A percentile compares a stretch with the other conserved stretches of the same genome.
Evolutionary conservation across 1,284 basidiomycete genomes (phyloP).

Genomic region (Salmacisia buchloeana): DNA sequence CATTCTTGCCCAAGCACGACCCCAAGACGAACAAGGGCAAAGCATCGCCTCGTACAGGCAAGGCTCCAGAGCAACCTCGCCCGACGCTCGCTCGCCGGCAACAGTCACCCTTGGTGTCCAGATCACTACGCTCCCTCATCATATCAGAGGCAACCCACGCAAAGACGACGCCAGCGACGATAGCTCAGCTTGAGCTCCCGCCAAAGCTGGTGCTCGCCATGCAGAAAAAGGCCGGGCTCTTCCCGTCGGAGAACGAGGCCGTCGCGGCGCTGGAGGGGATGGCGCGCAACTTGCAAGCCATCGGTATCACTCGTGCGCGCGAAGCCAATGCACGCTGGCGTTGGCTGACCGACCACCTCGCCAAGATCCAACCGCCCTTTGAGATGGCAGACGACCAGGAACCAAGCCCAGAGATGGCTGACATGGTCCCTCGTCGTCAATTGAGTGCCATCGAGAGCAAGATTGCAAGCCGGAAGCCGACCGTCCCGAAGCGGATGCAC

Average conservation of each 20-base stretch:
- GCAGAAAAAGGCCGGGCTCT: neutral
- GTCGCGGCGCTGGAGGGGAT: conserved; percentile 7
- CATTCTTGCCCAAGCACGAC: conserved; percentile 10
- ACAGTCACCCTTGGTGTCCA: conserved; percentile 11
- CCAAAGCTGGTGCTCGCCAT: conserved; percentile 12
- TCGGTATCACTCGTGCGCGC: conserved; percentile 8
- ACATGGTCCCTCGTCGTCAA: neutral
- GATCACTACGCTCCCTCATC: conserved; percentile 10
- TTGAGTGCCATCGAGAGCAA: neutral
- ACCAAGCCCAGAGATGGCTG: no score
- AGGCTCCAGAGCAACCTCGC: neutral
- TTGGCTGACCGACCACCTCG: conserved; percentile 13
- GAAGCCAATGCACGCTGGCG: conserved; percentile 18
- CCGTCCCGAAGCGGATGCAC: neutral
- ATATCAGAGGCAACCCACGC: conserved; percentile 3
- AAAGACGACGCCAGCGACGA: neutral
- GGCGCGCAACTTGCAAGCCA: conserved; percentile 12
- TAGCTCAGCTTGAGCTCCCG: conserved; percentile 10
- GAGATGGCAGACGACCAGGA: neutral
- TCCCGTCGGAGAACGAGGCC: neutral
- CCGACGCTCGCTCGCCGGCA: neutral
- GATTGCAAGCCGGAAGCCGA: neutral
- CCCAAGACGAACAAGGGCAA: neutral
- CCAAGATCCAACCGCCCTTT: conserved; percentile 8
- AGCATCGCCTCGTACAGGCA: neutral